phyloP scores from a whole-genome alignment of 208 protist species.

The Leishmania lainsoni region DNA sequence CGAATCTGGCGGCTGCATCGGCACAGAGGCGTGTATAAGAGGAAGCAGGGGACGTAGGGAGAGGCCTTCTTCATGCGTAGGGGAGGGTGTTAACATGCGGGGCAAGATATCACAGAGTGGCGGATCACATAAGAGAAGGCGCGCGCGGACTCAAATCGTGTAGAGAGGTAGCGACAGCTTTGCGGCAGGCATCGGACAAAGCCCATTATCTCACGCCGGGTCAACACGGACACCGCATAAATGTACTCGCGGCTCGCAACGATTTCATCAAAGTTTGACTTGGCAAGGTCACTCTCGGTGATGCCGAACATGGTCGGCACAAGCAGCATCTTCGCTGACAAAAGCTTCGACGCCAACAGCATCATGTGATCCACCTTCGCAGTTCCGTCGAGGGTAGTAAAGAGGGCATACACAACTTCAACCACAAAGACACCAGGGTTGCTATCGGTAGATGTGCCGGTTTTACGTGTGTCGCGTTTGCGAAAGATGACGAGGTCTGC shows the following conservation, averaged over 20 bases:
- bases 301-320: slow-evolving; percentile 80
- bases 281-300: slow-evolving; percentile 80
- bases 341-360: slow-evolving; percentile 49
- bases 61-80: no score
- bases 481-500: slow-evolving; percentile 76
- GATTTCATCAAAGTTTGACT: slow-evolving; percentile 81
- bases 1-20: background rate
- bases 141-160: slow-evolving; percentile 34
- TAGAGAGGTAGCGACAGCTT: slow-evolving; percentile 64
- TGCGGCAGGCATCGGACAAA: slow-evolving; percentile 50
- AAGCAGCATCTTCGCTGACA: slow-evolving; percentile 59
- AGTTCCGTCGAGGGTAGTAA: slow-evolving; percentile 52
- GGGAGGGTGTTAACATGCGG: background rate
- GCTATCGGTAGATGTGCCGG: background rate
- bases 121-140: background rate
- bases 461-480: slow-evolving; percentile 31
- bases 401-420: slow-evolving; percentile 70
- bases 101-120: background rate
- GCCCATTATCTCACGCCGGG: slow-evolving; percentile 13
- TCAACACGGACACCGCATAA: slow-evolving; percentile 46
- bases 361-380: slow-evolving; percentile 74
- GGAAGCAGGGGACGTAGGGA: background rate
- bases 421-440: slow-evolving; percentile 15
- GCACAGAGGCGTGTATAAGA: background rate
- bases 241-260: slow-evolving; percentile 55